phyloP scores from a whole-genome alignment of 805 yeast species.

The Pichia pseudocactophila region DNA sequence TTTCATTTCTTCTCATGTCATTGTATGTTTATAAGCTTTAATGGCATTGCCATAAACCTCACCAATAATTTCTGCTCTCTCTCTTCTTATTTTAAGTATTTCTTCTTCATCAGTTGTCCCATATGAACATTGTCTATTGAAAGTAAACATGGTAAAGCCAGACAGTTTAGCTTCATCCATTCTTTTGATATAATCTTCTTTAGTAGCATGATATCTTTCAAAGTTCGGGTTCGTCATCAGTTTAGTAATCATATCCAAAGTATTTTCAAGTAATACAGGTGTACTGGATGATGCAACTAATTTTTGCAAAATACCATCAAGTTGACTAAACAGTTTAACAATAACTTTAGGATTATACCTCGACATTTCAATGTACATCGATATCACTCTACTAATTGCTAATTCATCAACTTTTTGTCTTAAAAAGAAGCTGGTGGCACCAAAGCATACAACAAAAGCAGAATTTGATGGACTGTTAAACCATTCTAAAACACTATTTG shows the following conservation, averaged over 20 bases:
- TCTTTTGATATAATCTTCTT: not conserved
- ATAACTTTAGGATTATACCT: constrained; percentile 11
- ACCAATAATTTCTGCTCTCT: not conserved
- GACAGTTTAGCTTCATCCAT: not conserved
- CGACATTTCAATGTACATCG: constrained; percentile 13
- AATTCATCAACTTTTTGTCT: constrained; percentile 19
- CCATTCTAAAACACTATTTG: constrained; percentile 22
- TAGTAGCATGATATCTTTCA: constrained; percentile 13
- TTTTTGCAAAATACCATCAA: constrained; percentile 15
- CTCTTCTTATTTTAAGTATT: not conserved
- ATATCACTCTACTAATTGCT: constrained; percentile 18
- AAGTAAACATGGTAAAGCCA: constrained; percentile 4
- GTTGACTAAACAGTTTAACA: constrained; percentile 15
- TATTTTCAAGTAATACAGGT: constrained; percentile 17
- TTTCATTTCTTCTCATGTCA: too few species aligned
- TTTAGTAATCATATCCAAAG: constrained; percentile 17
- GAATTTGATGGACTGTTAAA: constrained; percentile 8
- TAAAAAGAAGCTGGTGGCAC: constrained; percentile 16
- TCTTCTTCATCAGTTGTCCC: too few species aligned
- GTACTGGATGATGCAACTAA: constrained; percentile 19
- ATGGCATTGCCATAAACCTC: too few species aligned
- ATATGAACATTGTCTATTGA: not conserved
- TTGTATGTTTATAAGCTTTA: too few species aligned
- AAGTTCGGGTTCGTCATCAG: constrained; percentile 28
- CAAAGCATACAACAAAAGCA: constrained; percentile 13